Evolutionary conservation across 257 asterid species (phyloP), one percentile per base, ranked within the genome.

Genomic region (Capsicum pubescens): DNA sequence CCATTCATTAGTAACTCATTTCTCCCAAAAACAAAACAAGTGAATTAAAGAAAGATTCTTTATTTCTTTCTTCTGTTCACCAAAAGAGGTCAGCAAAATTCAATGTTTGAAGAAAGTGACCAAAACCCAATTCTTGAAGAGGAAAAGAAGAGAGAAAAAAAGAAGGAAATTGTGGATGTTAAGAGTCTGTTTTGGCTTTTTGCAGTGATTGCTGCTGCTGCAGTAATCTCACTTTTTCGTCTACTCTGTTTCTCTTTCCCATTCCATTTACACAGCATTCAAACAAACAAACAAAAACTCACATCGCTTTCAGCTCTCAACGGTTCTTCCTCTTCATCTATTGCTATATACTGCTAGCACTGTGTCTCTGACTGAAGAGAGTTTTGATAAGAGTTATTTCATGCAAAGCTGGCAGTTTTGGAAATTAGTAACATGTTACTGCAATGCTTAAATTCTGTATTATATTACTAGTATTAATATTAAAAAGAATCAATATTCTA

Each of bases 341-440:
- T 52, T 11, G 21, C 81, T 54, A 76, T 26, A 52, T 7, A 50
- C 80, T 48, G 80, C 80, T 69, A 39, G 44, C 8, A 19, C 7
- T 21, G 17, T 55, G 36, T 69, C 15, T 69, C 52, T 42, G 26
- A 16, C 10, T n/a, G 80, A 48, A 48, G 19, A 50, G 48, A 76
- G 21, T 50, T 21, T 76, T 21, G 26, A 26, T 21, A 32, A 44
- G 63, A 50, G 44, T 15, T 7, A 8, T 52, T 21, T 14, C 81
- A 76, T 76, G 81, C 81, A 76, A 76, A 76, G 81, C 81, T 52
- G 48, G 81, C 81, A 76, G 63, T 52, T 76, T 52, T 52, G 46
- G 81, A 52, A 21, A 32, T 52, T 50, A 76, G 81, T 52, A 48
- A 19, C 44, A 11, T 74, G 60, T 66, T 68, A 7, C 12, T 13